These are phyloP conservation scores for Hymenoscyphus fructigenus DNA, from an alignment of 2,329 filamentous ascomycete genomes.

Conservation along the genomic window DNA sequence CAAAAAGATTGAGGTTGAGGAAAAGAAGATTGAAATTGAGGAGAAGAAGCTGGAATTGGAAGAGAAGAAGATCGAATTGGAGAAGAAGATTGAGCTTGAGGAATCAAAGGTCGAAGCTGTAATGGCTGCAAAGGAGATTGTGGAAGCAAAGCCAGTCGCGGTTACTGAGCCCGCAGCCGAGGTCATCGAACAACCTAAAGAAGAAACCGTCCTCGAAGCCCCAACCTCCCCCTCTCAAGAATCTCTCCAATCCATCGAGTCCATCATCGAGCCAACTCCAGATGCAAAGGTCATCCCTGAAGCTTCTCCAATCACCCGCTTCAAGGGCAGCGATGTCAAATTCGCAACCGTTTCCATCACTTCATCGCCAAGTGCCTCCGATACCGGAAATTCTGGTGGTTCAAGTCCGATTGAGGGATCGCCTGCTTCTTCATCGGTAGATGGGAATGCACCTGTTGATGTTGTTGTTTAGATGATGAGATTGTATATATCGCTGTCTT, in stretches of 20 bases:
- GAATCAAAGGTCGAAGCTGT: not conserved
- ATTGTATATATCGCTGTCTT: not conserved
- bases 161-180: not conserved
- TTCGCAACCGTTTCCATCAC: not conserved
- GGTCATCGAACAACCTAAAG: not conserved
- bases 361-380: not conserved
- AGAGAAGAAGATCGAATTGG: not conserved
- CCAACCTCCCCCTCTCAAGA: not conserved
- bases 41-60: not conserved
- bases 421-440: not conserved
- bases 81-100: not conserved
- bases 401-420: conserved; percentile 1
- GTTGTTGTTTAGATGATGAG: not conserved
- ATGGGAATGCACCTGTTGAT: not conserved
- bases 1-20: not conserved
- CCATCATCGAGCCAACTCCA: not conserved
- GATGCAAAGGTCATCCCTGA: not conserved
- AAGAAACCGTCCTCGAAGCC: not conserved
- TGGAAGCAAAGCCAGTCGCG: not conserved
- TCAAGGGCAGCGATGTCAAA: not conserved
- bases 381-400: not conserved
- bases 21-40: not conserved
- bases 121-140: not conserved
- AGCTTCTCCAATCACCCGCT: no score
- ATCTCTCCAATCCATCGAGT: not conserved